Evolutionary conservation across 2,329 filamentous ascomycete species (phyloP).

Genomic region (Aspergillus pseudoglaucus): DNA sequence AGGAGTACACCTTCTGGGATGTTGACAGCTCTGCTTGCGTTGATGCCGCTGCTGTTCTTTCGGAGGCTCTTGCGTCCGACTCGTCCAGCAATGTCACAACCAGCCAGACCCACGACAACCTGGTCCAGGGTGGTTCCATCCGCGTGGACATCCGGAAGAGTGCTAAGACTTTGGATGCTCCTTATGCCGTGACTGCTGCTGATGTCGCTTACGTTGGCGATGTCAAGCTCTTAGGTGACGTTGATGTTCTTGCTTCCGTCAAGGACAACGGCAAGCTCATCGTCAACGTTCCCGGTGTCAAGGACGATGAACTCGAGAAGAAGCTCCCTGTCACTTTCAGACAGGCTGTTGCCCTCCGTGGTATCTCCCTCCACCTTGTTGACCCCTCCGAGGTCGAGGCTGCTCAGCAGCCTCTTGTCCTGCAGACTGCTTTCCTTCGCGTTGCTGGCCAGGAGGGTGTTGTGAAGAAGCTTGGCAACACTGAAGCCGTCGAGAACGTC

Average conservation of each 20-base stretch:
- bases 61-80: slow-evolving; percentile 55
- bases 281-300: slow-evolving; percentile 69
- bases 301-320: slow-evolving; percentile 86
- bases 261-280: slow-evolving; percentile 67
- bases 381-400: slow-evolving; percentile 64
- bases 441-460: slow-evolving; percentile 60
- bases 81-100: slow-evolving; percentile 56
- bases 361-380: slow-evolving; percentile 65
- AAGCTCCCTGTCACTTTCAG: slow-evolving; percentile 64
- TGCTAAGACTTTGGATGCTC: slow-evolving; percentile 73
- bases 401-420: slow-evolving; percentile 60
- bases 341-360: slow-evolving; percentile 64
- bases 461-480: slow-evolving; percentile 61
- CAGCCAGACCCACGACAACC: slow-evolving; percentile 55
- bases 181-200: slow-evolving; percentile 72
- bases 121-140: slow-evolving; percentile 66
- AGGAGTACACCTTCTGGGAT: slow-evolving; percentile 94
- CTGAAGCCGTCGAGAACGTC: slow-evolving; percentile 57
- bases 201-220: slow-evolving; percentile 74
- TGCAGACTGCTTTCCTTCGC: slow-evolving; percentile 78
- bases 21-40: slow-evolving; percentile 65
- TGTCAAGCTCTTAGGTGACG: slow-evolving; percentile 69
- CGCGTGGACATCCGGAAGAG: slow-evolving; percentile 82
- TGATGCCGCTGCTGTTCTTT: slow-evolving; percentile 57
- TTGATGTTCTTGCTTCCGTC: slow-evolving; percentile 66